A percentile compares a stretch with the other conserved stretches of the same genome.
phyloP scores from a whole-genome alignment of 345 rosid species.

The Ceriops zippeliana region DNA sequence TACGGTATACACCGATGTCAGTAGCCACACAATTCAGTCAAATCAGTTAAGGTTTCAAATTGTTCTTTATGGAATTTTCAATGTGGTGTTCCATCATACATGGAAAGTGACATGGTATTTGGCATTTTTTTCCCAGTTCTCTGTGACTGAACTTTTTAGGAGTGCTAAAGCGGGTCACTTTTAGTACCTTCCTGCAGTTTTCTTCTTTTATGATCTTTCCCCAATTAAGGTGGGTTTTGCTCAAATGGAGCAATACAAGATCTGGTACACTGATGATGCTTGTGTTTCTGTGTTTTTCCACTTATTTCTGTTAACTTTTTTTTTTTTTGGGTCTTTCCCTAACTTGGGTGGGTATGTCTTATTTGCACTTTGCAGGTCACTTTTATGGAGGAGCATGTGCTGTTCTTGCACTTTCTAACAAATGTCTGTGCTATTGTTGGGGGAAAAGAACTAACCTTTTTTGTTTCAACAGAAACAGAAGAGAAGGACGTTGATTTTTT shows the following conservation, averaged over 20 bases:
- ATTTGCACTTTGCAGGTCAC: slow-evolving; percentile 56
- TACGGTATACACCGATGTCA: slow-evolving; percentile 76
- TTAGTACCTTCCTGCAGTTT: slow-evolving; percentile 80
- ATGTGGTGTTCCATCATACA: slow-evolving; percentile 1
- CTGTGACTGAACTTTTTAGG: slow-evolving; percentile 89
- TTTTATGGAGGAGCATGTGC: slow-evolving; percentile 66
- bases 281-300: neutral
- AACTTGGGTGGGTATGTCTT: neutral
- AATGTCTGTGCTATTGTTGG: slow-evolving; percentile 95
- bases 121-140: slow-evolving; percentile 49
- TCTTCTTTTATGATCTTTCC: slow-evolving; percentile 97
- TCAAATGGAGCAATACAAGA: neutral
- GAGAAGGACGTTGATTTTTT: neutral
- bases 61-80: neutral
- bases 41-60: slow-evolving; percentile 56
- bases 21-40: slow-evolving; percentile 73
- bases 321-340: neutral
- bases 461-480: neutral
- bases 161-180: slow-evolving; percentile 54
- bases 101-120: slow-evolving; percentile 15
- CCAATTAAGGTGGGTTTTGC: slow-evolving; percentile 72
- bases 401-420: slow-evolving; percentile 92
- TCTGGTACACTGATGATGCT: neutral
- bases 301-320: too few species aligned
- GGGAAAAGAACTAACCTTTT: slow-evolving; percentile 41